Evolutionary conservation across 2,329 filamentous ascomycete genomes (phyloP), one percentile per base, ranked within the genome.

Genomic region (Colletotrichum scovillei): DNA sequence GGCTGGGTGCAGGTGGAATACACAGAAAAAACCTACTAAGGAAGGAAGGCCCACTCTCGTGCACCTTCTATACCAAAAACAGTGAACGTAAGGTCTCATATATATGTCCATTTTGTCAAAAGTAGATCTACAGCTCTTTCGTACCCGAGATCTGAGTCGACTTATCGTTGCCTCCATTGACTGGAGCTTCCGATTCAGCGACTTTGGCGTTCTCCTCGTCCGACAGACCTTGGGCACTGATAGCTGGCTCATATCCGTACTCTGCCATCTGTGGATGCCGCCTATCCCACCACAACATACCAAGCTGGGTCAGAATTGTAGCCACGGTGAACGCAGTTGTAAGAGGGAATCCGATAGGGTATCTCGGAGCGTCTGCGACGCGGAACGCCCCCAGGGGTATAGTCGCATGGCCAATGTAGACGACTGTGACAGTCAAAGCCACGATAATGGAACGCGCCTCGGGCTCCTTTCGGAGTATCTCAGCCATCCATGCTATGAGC

Each of bases 361-460:
- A 84, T 3, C 74, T 72, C 0, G 82, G 82, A 0, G 82, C 78
- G 56, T 84, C 82, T 0, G 78, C 76, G 0, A 82, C 81, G 24
- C 80, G 78, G 65, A 81, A 84, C 0, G 80, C 81, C 0, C 82
- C 77, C 32, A 84, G 76, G 0, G 82, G 82, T 4, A 83, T 83
- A 0, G 82, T 84, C 1, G 82, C 82, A 19, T 84, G 82, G 0
- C 82, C 82, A 2, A 82, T 74, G 35, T 84, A 84, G 0, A 84
- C 82, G 3, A 84, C 71, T 7, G 80, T 84, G n/a, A 84, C 80
- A 0, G 82, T 82, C 7, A 83, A 57, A 0, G 80, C 82, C 11
- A 83, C 82, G 6, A 83, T 76, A 26, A 83, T 80, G 1, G 81
- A 79, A 11, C 82, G 76, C 4, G 81, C 82, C 67, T 83, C 82